phyloP scores from a whole-genome alignment of 306 rosid genomes.

The Vicia villosa region DNA sequence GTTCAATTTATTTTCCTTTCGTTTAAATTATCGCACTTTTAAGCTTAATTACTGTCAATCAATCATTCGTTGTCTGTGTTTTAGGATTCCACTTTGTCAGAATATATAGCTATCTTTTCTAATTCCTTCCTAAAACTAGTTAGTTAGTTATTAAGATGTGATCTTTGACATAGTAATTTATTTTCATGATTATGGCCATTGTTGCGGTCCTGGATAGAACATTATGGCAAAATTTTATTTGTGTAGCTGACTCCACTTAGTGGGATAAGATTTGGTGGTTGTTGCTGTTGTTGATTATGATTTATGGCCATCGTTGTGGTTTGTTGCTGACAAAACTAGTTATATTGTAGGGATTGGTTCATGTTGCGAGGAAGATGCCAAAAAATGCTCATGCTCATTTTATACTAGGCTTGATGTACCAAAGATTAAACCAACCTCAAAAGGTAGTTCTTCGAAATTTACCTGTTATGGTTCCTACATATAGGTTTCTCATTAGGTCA shows the following conservation, averaged over 20 bases:
- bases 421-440: constrained; percentile 86
- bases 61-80: background rate
- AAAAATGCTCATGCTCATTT: constrained; percentile 99
- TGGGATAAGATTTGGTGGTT: no score
- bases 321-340: constrained; percentile 22
- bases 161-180: constrained; percentile 15
- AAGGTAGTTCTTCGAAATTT: constrained; percentile 56
- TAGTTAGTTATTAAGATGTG: constrained; percentile 17
- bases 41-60: background rate
- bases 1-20: background rate
- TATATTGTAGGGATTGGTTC: constrained; percentile 84
- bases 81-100: constrained; percentile 19
- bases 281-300: no score
- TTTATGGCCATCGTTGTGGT: background rate
- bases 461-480: constrained; percentile 11
- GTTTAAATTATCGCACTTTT: constrained; percentile 20
- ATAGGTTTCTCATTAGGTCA: constrained; percentile 22
- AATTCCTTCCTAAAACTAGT: background rate
- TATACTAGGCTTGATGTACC: constrained; percentile 93
- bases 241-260: no score
- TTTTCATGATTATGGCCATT: background rate
- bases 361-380: constrained; percentile 93
- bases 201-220: no score
- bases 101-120: constrained; percentile 10
- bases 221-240: no score